A percentile compares a stretch with the other conserved stretches of the same genome.
phyloP scores from a whole-genome alignment of 345 rosid species.

The Syzygium grande region DNA sequence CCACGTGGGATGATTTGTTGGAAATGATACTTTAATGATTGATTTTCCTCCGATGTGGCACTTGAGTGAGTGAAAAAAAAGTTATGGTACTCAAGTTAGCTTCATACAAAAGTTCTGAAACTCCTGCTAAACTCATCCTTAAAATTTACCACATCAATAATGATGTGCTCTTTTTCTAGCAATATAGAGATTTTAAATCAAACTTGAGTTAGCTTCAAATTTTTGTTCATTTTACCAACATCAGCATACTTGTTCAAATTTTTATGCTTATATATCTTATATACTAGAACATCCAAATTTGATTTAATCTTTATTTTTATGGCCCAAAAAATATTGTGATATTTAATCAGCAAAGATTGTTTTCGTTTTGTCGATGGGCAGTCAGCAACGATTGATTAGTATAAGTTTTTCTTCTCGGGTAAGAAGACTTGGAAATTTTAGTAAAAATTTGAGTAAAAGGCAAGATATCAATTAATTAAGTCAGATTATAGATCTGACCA shows the following conservation, averaged over 20 bases:
- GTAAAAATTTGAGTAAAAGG: not conserved
- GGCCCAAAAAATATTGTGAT: not conserved
- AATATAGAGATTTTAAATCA: not conserved
- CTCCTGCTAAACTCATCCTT: too few species aligned
- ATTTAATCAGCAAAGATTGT: not conserved
- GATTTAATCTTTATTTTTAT: not conserved
- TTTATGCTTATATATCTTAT: not conserved
- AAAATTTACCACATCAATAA: not conserved
- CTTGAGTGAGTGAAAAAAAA: too few species aligned
- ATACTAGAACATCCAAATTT: not conserved
- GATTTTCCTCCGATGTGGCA: too few species aligned
- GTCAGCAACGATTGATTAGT: not conserved
- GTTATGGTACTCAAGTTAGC: too few species aligned
- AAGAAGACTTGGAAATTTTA: not conserved
- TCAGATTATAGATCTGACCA: not conserved
- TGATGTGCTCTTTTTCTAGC: not conserved
- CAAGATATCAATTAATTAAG: not conserved
- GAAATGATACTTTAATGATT: too few species aligned
- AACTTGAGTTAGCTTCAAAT: not conserved
- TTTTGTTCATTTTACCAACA: not conserved
- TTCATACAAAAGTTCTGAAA: too few species aligned
- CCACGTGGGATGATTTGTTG: too few species aligned
- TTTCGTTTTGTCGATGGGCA: not conserved
- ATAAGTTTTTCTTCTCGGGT: not conserved
- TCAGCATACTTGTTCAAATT: not conserved